phyloP scores from a whole-genome alignment of 2,329 filamentous ascomycete species.

The Cercospora zeina region DNA sequence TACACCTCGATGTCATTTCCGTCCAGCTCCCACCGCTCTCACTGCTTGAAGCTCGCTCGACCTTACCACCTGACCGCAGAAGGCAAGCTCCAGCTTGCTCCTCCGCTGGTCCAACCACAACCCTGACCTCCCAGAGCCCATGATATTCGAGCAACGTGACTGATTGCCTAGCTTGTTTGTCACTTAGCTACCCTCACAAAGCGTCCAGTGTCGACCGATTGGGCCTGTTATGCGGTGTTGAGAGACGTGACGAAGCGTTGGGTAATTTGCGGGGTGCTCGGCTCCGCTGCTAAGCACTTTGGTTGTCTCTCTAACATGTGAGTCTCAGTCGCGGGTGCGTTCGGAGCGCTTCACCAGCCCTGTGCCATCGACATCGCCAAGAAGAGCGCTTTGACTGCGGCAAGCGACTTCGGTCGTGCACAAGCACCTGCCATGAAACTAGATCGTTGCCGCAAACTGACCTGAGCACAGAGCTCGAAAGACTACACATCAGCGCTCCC shows the following conservation, averaged over 20 bases:
- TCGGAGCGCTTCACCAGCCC: slow-evolving; percentile 16
- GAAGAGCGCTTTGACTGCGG: slow-evolving; percentile 1
- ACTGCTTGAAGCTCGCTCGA: slow-evolving; percentile 11
- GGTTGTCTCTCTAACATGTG: slow-evolving; percentile 18
- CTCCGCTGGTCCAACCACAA: slow-evolving; percentile 6
- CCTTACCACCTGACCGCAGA: slow-evolving; percentile 3
- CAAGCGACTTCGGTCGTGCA: slow-evolving; percentile 16
- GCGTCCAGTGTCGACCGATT: slow-evolving; percentile 1
- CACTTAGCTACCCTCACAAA: slow-evolving; percentile 9
- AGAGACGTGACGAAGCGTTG: slow-evolving; percentile 3
- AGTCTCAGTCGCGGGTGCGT: slow-evolving; percentile 20
- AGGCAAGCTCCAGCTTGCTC: slow-evolving; percentile 21
- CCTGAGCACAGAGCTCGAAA: background rate
- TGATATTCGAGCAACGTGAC: slow-evolving; percentile 17
- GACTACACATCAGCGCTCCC: background rate
- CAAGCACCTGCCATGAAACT: background rate
- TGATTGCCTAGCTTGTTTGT: slow-evolving; percentile 11
- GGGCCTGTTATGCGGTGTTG: slow-evolving; percentile 8
- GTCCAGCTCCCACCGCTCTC: slow-evolving; percentile 6
- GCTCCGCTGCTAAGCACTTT: slow-evolving; percentile 21
- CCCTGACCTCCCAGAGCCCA: background rate
- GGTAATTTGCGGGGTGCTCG: slow-evolving; percentile 15
- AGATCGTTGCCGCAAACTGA: background rate
- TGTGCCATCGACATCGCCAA: slow-evolving; percentile 10
- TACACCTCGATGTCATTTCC: slow-evolving; percentile 11